Conservation (phyloP, 768 basidiomycete genomes). For the Leccinum aurantiacum region DNA sequence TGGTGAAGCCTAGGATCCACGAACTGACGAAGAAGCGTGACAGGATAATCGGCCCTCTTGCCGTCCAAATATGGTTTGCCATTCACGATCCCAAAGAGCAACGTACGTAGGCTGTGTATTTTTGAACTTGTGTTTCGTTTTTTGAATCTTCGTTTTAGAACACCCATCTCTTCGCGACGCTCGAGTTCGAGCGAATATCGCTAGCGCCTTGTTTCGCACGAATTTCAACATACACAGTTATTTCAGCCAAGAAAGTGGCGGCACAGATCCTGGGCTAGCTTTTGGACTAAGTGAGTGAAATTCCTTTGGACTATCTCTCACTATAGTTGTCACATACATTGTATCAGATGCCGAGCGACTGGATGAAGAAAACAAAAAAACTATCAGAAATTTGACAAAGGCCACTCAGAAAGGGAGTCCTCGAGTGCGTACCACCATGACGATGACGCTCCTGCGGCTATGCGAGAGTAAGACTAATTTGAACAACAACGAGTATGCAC, state of each 20-base stretch:
- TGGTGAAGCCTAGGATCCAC: slow-evolving; percentile 15
- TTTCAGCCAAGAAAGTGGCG: background rate
- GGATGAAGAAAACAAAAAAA: background rate
- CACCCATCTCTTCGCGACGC: slow-evolving; percentile 7
- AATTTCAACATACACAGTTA: background rate
- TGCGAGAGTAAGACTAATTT: slow-evolving; percentile 16
- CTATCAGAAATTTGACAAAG: slow-evolving; percentile 13
- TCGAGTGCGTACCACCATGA: slow-evolving; percentile 23
- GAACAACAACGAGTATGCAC: background rate
- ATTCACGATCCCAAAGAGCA: slow-evolving; percentile 8
- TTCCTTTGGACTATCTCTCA: background rate
- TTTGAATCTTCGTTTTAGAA: slow-evolving; percentile 3
- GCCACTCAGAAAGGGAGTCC: slow-evolving; percentile 2
- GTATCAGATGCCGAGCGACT: slow-evolving; percentile 11
- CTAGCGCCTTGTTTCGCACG: slow-evolving; percentile 15
- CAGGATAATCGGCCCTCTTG: slow-evolving; percentile 18
- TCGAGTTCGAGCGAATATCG: slow-evolving; percentile 20
- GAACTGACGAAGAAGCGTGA: slow-evolving; percentile 9
- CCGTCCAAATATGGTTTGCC: slow-evolving; percentile 21
- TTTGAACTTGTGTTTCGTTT: background rate
- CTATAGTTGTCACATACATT: background rate
- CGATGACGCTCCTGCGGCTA: slow-evolving; percentile 24
- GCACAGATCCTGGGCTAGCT: slow-evolving; percentile 3
- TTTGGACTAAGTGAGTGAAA: slow-evolving; percentile 19
- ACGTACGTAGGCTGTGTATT: slow-evolving; percentile 2